phyloP scores from a whole-genome alignment of 2,329 filamentous ascomycete species.

The Lasiodiplodia theobromae region DNA sequence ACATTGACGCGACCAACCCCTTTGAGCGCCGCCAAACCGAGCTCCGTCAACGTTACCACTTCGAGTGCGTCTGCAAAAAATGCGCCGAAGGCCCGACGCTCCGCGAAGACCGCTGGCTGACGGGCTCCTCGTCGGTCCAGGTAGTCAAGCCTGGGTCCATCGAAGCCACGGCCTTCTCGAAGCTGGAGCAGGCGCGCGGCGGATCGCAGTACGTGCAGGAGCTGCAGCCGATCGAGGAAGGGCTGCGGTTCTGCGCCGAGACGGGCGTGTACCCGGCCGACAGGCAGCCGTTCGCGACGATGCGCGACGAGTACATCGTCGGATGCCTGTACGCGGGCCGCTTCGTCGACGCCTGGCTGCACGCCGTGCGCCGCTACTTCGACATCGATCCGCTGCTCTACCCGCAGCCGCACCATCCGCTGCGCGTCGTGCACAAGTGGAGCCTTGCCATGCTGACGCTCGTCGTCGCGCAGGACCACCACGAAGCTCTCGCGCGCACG shows the following conservation, averaged over 20 bases:
- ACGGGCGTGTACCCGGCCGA: constrained; percentile 55
- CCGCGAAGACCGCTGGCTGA: constrained; percentile 51
- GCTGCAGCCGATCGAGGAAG: constrained; percentile 33
- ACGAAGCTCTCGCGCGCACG: not conserved
- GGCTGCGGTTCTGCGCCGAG: constrained; percentile 50
- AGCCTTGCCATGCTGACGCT: constrained; percentile 48
- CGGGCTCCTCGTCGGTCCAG: not conserved
- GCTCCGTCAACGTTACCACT: constrained; percentile 64
- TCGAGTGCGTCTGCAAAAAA: constrained; percentile 63
- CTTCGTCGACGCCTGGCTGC: constrained; percentile 57
- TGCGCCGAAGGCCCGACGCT: constrained; percentile 50
- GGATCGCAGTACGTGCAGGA: constrained; percentile 26
- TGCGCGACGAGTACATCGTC: constrained; percentile 62
- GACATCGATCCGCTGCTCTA: constrained; percentile 61
- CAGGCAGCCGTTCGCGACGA: constrained; percentile 61
- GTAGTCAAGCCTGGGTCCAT: constrained; percentile 7
- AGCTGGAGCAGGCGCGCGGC: constrained; percentile 30
- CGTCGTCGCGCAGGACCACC: constrained; percentile 36
- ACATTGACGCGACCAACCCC: constrained; percentile 65
- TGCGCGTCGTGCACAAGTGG: constrained; percentile 60
- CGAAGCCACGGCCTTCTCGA: constrained; percentile 35
- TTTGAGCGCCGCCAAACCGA: constrained; percentile 59
- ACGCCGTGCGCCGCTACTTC: constrained; percentile 60
- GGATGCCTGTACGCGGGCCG: constrained; percentile 51
- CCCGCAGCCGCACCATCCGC: constrained; percentile 56